These are phyloP conservation scores for Nakazawaea sp. DNA, from an alignment of 805 yeast species.

Conservation along the genomic window DNA sequence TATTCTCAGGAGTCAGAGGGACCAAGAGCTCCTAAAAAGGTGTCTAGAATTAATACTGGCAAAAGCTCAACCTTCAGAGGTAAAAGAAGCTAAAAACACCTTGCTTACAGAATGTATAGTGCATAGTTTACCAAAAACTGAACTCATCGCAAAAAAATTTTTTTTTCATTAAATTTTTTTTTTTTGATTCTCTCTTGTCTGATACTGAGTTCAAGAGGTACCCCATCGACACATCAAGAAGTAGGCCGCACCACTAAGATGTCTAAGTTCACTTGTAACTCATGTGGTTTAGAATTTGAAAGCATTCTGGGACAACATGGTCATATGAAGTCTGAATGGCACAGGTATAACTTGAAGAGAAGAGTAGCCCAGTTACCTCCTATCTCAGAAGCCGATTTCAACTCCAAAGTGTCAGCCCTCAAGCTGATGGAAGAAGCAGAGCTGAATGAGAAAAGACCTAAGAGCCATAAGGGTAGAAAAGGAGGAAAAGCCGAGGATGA, in stretches of 20 bases:
- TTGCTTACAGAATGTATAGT: no score
- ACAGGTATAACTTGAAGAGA: conserved; percentile 41
- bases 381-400: conserved; percentile 29
- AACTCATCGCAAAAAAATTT: no score
- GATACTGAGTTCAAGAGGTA: no score
- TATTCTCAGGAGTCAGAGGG: conserved; percentile 32
- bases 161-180: background rate
- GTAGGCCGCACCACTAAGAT: no score
- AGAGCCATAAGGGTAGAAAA: conserved; percentile 8
- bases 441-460: background rate
- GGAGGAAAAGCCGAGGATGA: conserved; percentile 17
- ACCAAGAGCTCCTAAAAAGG: conserved; percentile 46
- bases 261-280: conserved; percentile 32
- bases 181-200: background rate
- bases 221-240: no score
- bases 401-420: conserved; percentile 8
- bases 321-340: conserved; percentile 47
- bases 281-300: conserved; percentile 34
- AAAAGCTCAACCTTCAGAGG: conserved; percentile 27
- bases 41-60: conserved; percentile 22
- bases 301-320: conserved; percentile 35
- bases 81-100: background rate
- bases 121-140: no score
- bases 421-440: conserved; percentile 4
- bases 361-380: conserved; percentile 40